Conservation (phyloP, 2,329 filamentous ascomycete species). For the Aspergillus sp. region DNA sequence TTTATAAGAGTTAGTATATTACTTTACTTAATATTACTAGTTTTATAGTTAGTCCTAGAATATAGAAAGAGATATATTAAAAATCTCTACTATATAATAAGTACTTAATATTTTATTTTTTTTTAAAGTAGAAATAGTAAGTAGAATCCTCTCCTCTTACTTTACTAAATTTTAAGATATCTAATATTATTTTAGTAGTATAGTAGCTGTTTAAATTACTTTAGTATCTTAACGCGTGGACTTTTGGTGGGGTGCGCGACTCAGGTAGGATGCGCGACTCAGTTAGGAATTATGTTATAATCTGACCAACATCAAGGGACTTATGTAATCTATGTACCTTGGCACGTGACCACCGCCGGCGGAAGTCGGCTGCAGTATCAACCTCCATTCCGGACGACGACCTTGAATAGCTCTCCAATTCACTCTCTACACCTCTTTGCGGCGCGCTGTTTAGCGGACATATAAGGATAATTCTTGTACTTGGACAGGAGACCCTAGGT, state of each 20-base stretch:
- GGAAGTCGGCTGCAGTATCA: conserved; percentile 23
- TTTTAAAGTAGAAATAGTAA: conserved; percentile 1
- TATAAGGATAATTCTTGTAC: neutral
- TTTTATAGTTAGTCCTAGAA: neutral
- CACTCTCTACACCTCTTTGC: neutral
- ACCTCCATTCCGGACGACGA: conserved; percentile 17
- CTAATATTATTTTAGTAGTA: too few species aligned
- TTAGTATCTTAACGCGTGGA: too few species aligned
- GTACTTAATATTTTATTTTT: neutral
- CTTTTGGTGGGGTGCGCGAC: too few species aligned
- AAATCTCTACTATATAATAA: neutral
- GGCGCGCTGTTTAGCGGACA: neutral
- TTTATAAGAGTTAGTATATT: neutral
- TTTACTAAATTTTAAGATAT: neutral
- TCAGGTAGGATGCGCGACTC: too few species aligned
- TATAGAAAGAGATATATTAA: neutral
- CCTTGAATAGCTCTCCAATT: conserved; percentile 15
- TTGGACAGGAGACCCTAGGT: neutral
- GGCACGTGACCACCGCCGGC: conserved; percentile 21
- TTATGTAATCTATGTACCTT: conserved; percentile 12
- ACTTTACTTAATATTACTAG: neutral
- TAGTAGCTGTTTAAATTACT: too few species aligned
- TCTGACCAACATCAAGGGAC: neutral
- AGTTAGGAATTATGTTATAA: too few species aligned
- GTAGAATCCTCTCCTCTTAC: neutral